Percentiles rank a stretch among this genome's conserved stretches.
Evolutionary conservation across 108 stramenopile genomes (phyloP).

Genomic region (Fragilaria radians): DNA sequence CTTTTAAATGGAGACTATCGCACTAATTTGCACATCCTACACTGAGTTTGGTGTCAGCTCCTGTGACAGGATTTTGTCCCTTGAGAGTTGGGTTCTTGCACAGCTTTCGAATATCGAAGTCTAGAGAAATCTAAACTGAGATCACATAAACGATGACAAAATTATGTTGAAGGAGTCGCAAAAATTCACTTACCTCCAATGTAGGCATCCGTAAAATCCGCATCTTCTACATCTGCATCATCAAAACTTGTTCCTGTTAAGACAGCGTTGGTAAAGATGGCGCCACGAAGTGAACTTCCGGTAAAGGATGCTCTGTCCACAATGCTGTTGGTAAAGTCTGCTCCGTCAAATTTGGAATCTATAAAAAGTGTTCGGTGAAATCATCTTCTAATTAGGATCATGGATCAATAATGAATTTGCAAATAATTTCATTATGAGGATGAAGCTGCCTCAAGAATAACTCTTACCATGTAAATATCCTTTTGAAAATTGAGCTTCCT

Average conservation of each 20-base stretch:
- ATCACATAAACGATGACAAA: no score
- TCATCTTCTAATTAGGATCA: neutral
- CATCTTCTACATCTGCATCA: slow-evolving; percentile 83
- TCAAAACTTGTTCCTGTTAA: slow-evolving; percentile 91
- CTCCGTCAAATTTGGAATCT: slow-evolving; percentile 84
- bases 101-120: slow-evolving; percentile 83
- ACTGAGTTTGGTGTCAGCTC: slow-evolving; percentile 62
- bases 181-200: slow-evolving; percentile 37
- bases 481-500: slow-evolving; percentile 85
- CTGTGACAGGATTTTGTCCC: slow-evolving; percentile 88
- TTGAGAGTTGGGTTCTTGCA: slow-evolving; percentile 96
- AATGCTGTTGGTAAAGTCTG: slow-evolving; percentile 95
- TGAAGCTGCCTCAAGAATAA: neutral
- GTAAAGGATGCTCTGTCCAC: slow-evolving; percentile 88
- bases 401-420: neutral
- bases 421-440: slow-evolving; percentile 4
- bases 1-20: neutral
- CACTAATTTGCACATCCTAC: slow-evolving; percentile 29
- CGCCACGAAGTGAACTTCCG: slow-evolving; percentile 63
- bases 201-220: slow-evolving; percentile 90
- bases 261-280: slow-evolving; percentile 91
- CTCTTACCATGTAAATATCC: slow-evolving; percentile 64
- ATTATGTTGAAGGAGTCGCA: no score
- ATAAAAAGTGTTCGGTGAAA: slow-evolving; percentile 5
- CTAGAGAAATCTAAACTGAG: slow-evolving; percentile 5